Base-by-base conservation (phyloP, 345 rosid genomes). In the Brassica incana region DNA sequence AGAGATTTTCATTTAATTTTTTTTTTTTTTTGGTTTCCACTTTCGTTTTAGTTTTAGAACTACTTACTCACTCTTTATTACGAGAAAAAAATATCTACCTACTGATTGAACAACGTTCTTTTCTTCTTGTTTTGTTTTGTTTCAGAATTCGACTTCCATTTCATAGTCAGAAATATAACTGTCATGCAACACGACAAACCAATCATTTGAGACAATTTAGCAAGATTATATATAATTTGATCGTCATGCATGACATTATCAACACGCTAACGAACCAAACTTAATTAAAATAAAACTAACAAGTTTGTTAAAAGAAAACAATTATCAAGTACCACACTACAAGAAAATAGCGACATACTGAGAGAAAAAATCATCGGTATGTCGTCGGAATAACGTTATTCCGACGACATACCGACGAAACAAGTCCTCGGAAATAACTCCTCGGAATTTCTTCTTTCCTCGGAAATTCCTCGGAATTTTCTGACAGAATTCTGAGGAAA, bases 191-290 rank as follows among this genome's bases (percentile, higher is more conserved):
- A 73, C 78, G 74, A 79, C 77, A 60, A 65, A 45, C 12, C 6
- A 66, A 67, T 78, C 77, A 60, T 72, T 72, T 4, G 35, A 54
- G 36, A 35, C 15, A 52, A 2, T 20, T 20, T 50, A 50, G 58
- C 58, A 50, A 50, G 58, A 50, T 18, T 10, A 72, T 66, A 18
- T 66, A 29, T 29, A 40, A 58, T 59, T 43, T 6, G 38, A 60
- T 25, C 69, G 78, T 79, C 82, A 79, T 79, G 82, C 74, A 60
- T 79, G 82, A 79, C 82, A 73, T 67, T 73, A 73, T 23, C 23
- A 66, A 54, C 69, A 67, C 63, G 40, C 45, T n/a, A 43, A 67
- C 64, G 6, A 52, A 12, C 5, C 18, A 12, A 48, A 48, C 56
- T 48, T 38, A 20, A 45, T 9, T 72, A 65, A 54, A 8, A 16